These are phyloP conservation scores for Penicillium sp. DNA, from an alignment of 2,329 filamentous ascomycete species.

Conservation along the genomic window DNA sequence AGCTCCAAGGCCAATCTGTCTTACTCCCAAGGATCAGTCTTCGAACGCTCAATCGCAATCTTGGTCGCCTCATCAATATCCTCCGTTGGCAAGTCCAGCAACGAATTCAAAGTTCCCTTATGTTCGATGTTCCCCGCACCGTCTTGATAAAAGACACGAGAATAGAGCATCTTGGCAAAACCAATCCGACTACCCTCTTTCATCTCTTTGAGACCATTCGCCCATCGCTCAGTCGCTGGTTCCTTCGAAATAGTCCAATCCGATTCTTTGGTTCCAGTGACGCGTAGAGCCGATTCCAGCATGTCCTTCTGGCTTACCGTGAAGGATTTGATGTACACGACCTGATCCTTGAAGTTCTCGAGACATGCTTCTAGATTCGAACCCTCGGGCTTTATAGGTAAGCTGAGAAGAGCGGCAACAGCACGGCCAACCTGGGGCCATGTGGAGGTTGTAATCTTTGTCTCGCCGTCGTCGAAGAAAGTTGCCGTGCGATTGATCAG, in stretches of 20 bases:
- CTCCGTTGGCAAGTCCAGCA: constrained; percentile 57
- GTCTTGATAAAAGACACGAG: constrained; percentile 52
- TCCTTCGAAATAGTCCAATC: constrained; percentile 53
- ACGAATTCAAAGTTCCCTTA: constrained; percentile 48
- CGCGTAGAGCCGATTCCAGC: constrained; percentile 27
- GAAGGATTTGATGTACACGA: constrained; percentile 21
- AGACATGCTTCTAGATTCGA: constrained; percentile 8
- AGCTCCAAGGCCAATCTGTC: not conserved
- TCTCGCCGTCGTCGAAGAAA: constrained; percentile 54
- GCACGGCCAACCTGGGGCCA: constrained; percentile 46
- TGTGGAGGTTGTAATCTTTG: constrained; percentile 50
- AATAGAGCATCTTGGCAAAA: constrained; percentile 54
- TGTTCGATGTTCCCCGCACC: constrained; percentile 40
- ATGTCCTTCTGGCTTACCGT: constrained; percentile 24
- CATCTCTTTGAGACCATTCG: constrained; percentile 47
- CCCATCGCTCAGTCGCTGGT: constrained; percentile 46
- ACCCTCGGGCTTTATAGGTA: constrained; percentile 23
- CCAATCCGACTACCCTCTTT: constrained; percentile 43
- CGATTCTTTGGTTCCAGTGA: constrained; percentile 19
- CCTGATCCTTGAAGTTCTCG: constrained; percentile 13
- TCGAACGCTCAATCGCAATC: constrained; percentile 40
- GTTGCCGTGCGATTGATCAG: constrained; percentile 38
- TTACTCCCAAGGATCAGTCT: not conserved
- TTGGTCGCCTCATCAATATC: constrained; percentile 58
- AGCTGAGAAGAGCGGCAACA: constrained; percentile 48